phyloP scores from a whole-genome alignment of 352 stramenopile species.

The Globisporangium paroecandrum region DNA sequence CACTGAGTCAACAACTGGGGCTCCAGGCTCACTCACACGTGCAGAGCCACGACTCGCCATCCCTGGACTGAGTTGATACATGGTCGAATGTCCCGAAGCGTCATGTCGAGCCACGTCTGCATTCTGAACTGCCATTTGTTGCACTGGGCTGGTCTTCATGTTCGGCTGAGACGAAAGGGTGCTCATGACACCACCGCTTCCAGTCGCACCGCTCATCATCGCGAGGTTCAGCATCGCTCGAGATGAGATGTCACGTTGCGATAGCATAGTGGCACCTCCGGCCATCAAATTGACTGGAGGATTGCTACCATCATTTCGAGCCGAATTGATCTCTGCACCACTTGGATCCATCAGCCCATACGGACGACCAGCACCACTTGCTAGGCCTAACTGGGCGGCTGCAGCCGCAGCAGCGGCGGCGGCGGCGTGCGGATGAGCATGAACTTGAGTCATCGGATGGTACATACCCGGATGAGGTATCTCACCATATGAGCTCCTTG shows the following conservation, averaged over 20 bases:
- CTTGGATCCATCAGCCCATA: slow-evolving; percentile 25
- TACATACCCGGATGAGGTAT: slow-evolving; percentile 50
- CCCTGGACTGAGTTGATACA: slow-evolving; percentile 18
- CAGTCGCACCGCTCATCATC: slow-evolving; percentile 38
- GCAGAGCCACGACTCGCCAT: slow-evolving; percentile 1
- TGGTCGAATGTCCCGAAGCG: background rate
- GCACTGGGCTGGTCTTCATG: slow-evolving; percentile 15
- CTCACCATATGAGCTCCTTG: slow-evolving; percentile 36
- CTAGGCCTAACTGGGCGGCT: slow-evolving; percentile 25
- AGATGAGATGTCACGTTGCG: slow-evolving; percentile 41
- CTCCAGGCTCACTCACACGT: background rate
- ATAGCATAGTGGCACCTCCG: slow-evolving; percentile 17
- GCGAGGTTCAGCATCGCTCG: slow-evolving; percentile 55
- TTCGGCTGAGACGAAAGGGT: slow-evolving; percentile 18
- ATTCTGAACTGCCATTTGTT: slow-evolving; percentile 5
- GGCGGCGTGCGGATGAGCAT: slow-evolving; percentile 28
- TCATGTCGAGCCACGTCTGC: slow-evolving; percentile 12
- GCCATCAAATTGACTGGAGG: slow-evolving; percentile 17
- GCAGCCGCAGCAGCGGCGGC: slow-evolving; percentile 11
- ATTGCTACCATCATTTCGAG: slow-evolving; percentile 10
- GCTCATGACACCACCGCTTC: slow-evolving; percentile 12
- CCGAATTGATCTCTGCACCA: slow-evolving; percentile 7
- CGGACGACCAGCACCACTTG: slow-evolving; percentile 22
- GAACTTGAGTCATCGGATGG: slow-evolving; percentile 43
- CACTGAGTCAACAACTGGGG: background rate